Percentiles rank a stretch among this genome's conserved stretches.
Conservation (phyloP, 208 protist species). For the Wallacemonas sp. region DNA sequence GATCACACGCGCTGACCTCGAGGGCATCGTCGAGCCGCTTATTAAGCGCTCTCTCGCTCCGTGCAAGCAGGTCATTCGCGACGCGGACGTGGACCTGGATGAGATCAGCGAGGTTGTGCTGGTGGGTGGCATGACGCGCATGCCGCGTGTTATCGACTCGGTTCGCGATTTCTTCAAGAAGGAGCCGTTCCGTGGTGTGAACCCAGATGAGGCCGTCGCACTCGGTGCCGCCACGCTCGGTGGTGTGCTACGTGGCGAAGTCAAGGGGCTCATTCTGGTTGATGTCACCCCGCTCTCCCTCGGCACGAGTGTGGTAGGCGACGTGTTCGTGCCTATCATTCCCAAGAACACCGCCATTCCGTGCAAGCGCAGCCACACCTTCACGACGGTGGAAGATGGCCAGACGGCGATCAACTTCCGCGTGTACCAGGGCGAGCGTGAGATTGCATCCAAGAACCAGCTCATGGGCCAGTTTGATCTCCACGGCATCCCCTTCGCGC, state of each 20-base stretch:
- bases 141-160: constrained; percentile 89
- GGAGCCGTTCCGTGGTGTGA: constrained; percentile 97
- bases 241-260: constrained; percentile 90
- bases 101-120: constrained; percentile 96
- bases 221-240: constrained; percentile 99
- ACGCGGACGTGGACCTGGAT: constrained; percentile 64
- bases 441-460: constrained; percentile 93
- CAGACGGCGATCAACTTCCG: constrained; percentile 89
- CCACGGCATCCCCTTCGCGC: constrained; percentile 90
- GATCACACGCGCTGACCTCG: constrained; percentile 70
- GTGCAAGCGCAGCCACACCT: constrained; percentile 95
- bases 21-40: constrained; percentile 78
- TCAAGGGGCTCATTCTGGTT: constrained; percentile 96
- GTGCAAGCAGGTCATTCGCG: constrained; percentile 81
- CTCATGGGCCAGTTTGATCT: constrained; percentile 96
- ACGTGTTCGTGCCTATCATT: constrained; percentile 98
- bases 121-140: constrained; percentile 96
- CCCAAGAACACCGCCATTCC: constrained; percentile 99
- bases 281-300: constrained; percentile 99
- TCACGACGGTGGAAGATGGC: constrained; percentile 86
- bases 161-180: constrained; percentile 94
- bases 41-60: constrained; percentile 43
- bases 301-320: constrained; percentile 97
- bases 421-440: constrained; percentile 95
- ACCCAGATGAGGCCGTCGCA: constrained; percentile 99